Evolutionary conservation across 192 early-diverging fungal genomes (phyloP), one percentile per base, ranked within the genome.

Genomic region (Coemansia sp.): DNA sequence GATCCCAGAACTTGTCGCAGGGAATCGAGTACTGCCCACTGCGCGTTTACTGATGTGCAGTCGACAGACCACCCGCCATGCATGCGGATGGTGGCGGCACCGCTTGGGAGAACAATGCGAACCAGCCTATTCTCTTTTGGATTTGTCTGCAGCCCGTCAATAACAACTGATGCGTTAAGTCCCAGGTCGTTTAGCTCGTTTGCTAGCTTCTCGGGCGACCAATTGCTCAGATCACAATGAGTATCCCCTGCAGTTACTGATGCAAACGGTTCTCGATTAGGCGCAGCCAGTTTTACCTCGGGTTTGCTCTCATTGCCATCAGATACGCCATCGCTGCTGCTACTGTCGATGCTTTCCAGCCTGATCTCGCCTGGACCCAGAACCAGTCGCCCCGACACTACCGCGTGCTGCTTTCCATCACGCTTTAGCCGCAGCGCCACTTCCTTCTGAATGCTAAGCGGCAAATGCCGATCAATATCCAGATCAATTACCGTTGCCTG

Each of bases 391-490:
- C 74, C 74, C 4, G 60, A 51, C 3, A 78, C 64, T 26, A 78
- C 41, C 0, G 68, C 68, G 19, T 67, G 69, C 54, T 71, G 74
- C 60, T 71, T 70, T 16, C 68, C 68, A 18, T 33, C 46, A 39
- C 47, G 53, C 44, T 49, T 47, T 46, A 78, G 59, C 42, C 59
- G 60, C 21, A 40, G 54, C 21, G 74, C 47, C 74, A 78, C 63
- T 36, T 71, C 74, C 53, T 48, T 43, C 40, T 78, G 68, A 19
- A 78, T 64, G 40, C 53, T 59, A 30, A 78, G 57, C 21, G 74
- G 74, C 59, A 78, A 26, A 20, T 78, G 74, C 4, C 74, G 59
- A 50, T 78, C 74, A 0, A 68, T 63, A 44, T 70, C 69, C 7
- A 78, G 68, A 20, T 70, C 62, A 18, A 78, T 53, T 6, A 53